phyloP scores from a whole-genome alignment of 352 stramenopile genomes.

The Phytophthora quininea region DNA sequence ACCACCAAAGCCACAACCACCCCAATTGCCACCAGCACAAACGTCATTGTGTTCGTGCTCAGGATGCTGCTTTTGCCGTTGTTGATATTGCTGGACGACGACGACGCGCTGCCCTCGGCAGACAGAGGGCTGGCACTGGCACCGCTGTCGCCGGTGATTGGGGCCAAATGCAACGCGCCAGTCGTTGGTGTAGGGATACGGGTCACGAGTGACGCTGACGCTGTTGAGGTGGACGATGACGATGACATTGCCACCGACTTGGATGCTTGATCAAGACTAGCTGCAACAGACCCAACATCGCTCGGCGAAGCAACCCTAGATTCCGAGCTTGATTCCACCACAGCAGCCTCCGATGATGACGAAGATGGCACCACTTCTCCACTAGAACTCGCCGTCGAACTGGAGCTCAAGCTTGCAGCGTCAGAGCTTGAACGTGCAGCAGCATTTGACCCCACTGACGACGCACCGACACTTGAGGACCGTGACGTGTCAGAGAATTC shows the following conservation, averaged over 20 bases:
- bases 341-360: constrained; percentile 14
- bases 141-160: constrained; percentile 33
- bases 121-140: constrained; percentile 29
- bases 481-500: neutral
- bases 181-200: constrained; percentile 15
- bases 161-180: constrained; percentile 28
- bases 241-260: constrained; percentile 7
- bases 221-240: constrained; percentile 16
- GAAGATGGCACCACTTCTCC: neutral
- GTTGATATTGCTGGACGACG: constrained; percentile 14
- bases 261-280: neutral
- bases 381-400: no score
- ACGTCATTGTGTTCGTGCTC: constrained; percentile 30
- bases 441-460: neutral
- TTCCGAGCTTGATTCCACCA: constrained; percentile 21
- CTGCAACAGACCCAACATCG: constrained; percentile 2
- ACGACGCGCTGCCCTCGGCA: constrained; percentile 11
- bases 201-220: neutral
- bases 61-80: constrained; percentile 16
- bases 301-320: constrained; percentile 13
- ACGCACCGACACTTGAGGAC: neutral
- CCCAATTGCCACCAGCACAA: constrained; percentile 39
- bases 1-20: constrained; percentile 34
- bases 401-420: no score
- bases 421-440: constrained; percentile 5